Percentiles rank a stretch among this genome's conserved stretches.
These are phyloP conservation scores for Phytophthora quininea DNA, from an alignment of 352 stramenopile genomes.

Conservation along the genomic window DNA sequence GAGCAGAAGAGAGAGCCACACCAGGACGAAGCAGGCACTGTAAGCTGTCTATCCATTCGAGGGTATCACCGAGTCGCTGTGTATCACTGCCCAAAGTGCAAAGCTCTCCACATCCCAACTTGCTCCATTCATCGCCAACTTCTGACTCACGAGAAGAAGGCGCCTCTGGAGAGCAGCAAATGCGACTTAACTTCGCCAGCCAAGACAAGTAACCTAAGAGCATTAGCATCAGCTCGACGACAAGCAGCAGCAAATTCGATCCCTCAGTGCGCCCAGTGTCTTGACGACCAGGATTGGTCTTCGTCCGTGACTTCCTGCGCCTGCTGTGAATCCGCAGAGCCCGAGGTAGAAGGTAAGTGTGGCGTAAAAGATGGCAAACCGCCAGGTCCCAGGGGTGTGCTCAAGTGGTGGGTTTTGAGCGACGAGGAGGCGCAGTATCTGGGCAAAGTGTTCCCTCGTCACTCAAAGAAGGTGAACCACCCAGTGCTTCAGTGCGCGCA, in stretches of 20 bases:
- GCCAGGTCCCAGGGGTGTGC: slow-evolving; percentile 9
- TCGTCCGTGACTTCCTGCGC: slow-evolving; percentile 34
- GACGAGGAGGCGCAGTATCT: slow-evolving; percentile 75
- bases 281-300: slow-evolving; percentile 56
- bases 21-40: slow-evolving; percentile 16
- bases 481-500: slow-evolving; percentile 76
- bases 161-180: neutral
- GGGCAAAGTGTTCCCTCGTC: slow-evolving; percentile 58
- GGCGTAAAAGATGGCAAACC: slow-evolving; percentile 9
- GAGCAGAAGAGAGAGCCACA: slow-evolving; percentile 22
- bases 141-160: slow-evolving; percentile 61
- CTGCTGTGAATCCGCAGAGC: slow-evolving; percentile 22
- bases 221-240: slow-evolving; percentile 1
- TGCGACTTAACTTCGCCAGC: slow-evolving; percentile 3
- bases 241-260: slow-evolving; percentile 28
- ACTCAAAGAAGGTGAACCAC: slow-evolving; percentile 46
- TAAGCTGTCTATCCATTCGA: slow-evolving; percentile 47
- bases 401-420: slow-evolving; percentile 82
- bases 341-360: slow-evolving; percentile 3
- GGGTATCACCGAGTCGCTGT: slow-evolving; percentile 78
- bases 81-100: slow-evolving; percentile 61
- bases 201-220: slow-evolving; percentile 5
- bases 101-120: slow-evolving; percentile 48
- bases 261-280: slow-evolving; percentile 61
- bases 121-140: slow-evolving; percentile 57